A percentile compares a stretch with the other conserved stretches of the same genome.
phyloP scores from a whole-genome alignment of 2,329 filamentous ascomycete genomes.

The Pyricularia sp. region DNA sequence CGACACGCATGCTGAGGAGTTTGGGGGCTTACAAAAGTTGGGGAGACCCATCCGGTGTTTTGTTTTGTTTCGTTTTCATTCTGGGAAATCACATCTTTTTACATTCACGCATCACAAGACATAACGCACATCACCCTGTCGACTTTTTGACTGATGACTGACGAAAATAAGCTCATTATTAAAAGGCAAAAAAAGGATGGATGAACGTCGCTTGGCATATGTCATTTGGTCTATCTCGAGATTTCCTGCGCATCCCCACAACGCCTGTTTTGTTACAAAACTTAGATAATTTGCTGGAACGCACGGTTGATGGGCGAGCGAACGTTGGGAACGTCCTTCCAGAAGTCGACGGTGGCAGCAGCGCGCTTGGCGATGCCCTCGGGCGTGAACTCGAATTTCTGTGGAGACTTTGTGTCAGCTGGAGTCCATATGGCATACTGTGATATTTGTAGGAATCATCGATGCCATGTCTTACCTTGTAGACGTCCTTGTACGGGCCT shows the following conservation, averaged over 20 bases:
- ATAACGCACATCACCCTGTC: background rate
- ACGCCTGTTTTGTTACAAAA: background rate
- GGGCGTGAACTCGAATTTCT: conserved; percentile 99
- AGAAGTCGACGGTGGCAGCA: conserved; percentile 87
- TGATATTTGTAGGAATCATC: background rate
- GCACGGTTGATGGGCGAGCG: conserved; percentile 95
- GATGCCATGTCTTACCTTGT: conserved; percentile 51
- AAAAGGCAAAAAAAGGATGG: background rate
- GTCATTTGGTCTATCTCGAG: conserved; percentile 3
- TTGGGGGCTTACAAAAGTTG: background rate
- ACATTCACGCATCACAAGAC: background rate
- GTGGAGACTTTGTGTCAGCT: conserved; percentile 21
- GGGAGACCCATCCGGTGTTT: background rate
- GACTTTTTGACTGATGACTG: background rate
- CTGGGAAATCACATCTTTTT: background rate
- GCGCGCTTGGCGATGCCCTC: conserved; percentile 96
- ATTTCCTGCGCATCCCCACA: background rate
- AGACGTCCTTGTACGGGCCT: conserved; percentile 95
- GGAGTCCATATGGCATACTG: conserved; percentile 2
- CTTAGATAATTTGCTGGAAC: conserved; percentile 93
- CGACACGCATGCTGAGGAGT: background rate
- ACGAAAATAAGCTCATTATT: conserved; percentile 4
- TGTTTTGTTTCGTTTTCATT: background rate
- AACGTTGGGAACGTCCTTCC: conserved; percentile 84
- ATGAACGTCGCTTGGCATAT: conserved; percentile 7